phyloP scores from a whole-genome alignment of 805 yeast genomes.

The Spathaspora passalidarum region DNA sequence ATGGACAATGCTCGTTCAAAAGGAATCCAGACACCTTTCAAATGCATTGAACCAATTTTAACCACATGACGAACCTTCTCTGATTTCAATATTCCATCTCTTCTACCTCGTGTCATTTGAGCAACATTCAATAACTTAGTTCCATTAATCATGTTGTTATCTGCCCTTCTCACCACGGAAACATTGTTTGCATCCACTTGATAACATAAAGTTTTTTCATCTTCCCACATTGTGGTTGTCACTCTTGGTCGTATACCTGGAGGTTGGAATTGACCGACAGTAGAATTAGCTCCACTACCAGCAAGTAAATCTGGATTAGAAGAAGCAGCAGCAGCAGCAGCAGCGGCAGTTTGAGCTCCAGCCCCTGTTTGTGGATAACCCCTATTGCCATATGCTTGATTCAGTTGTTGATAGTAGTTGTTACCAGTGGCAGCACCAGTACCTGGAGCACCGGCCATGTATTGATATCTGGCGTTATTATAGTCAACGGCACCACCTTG shows the following conservation, averaged over 20 bases:
- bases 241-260: conserved; percentile 58
- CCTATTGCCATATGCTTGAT: background rate
- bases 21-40: conserved; percentile 90
- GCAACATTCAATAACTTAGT: conserved; percentile 81
- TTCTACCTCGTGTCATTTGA: conserved; percentile 81
- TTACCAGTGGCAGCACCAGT: conserved; percentile 2
- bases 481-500: background rate
- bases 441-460: conserved; percentile 2
- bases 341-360: conserved; percentile 1
- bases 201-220: conserved; percentile 78
- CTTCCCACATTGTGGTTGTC: conserved; percentile 90
- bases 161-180: conserved; percentile 79
- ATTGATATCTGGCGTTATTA: conserved; percentile 1
- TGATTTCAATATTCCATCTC: conserved; percentile 79
- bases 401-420: conserved; percentile 3
- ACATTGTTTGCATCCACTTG: conserved; percentile 83
- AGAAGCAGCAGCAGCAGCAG: background rate
- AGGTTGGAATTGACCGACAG: conserved; percentile 45
- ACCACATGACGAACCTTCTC: conserved; percentile 78
- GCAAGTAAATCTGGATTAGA: conserved; percentile 18
- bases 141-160: conserved; percentile 82
- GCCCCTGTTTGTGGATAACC: background rate
- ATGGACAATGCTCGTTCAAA: conserved; percentile 77
- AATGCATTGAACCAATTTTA: conserved; percentile 82
- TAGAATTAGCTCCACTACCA: conserved; percentile 18